A percentile compares a stretch with the other conserved stretches of the same genome.
Conservation (phyloP, 768 basidiomycete genomes). For the Suillus sp. region DNA sequence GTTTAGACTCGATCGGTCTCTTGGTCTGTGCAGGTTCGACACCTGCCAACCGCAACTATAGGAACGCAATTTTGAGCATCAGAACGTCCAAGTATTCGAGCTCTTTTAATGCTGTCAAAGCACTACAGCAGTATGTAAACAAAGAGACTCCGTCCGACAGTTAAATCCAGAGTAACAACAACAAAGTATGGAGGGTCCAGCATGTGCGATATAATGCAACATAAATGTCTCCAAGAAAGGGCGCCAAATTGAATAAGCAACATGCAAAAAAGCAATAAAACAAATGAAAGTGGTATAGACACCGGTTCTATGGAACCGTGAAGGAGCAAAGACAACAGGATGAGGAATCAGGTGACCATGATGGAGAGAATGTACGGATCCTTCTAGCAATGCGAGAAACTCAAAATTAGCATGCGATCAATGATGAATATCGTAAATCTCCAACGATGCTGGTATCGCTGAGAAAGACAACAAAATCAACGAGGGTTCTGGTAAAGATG, state of each 20-base stretch:
- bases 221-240: background rate
- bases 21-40: too few relatives aligned
- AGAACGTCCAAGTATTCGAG: background rate
- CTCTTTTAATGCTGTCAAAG: background rate
- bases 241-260: background rate
- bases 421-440: conserved; percentile 1
- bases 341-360: background rate
- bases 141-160: conserved; percentile 14
- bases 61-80: too few relatives aligned
- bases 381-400: conserved; percentile 4
- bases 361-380: background rate
- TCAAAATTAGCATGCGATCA: background rate
- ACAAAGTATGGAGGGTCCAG: background rate
- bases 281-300: conserved; percentile 20
- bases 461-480: background rate
- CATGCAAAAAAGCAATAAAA: background rate
- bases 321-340: background rate
- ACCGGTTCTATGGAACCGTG: conserved; percentile 6
- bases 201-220: background rate
- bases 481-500: background rate
- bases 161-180: conserved; percentile 10
- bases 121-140: background rate
- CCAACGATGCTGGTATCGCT: background rate
- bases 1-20: too few relatives aligned
- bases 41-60: too few relatives aligned